Base-by-base conservation (phyloP, 1,139 yeast genomes). In the Hyphopichia khmerensis region DNA sequence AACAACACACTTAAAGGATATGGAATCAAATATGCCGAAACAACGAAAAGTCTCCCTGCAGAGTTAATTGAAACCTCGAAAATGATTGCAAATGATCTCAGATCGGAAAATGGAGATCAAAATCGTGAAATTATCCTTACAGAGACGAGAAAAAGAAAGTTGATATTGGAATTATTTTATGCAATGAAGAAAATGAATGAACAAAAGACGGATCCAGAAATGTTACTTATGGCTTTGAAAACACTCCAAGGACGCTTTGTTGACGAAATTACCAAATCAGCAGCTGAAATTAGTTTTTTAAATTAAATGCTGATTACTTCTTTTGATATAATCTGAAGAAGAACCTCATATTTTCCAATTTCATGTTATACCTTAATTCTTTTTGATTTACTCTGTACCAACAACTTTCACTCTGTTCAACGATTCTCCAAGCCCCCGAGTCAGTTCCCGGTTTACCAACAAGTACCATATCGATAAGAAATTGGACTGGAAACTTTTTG, bases 271-370 rank as follows among this genome's bases (percentile, higher is more conserved):
- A 48, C 36, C 14, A 34, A 33, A 9, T 8, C 29, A 9, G 4
- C n/a, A 9, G 4, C 13, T 15, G 26, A 23, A 32, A 18, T 31
- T 5, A 18, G 26, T 32, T 14, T 29, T 14, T 29, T 29, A 10
- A 29, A 29, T 10, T 14, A 15, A n/a, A 14, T 4, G 4, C 10
- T 14, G 9, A 13, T 13, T 55, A 67, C 50, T 58, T 71, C 63
- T 80, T 81, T 52, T 77, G 68, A 62, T 87, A 89, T 39, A 89
- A 66, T 51, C 96, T 74, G 61, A 83, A 83, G 60, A 89, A 88
- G 59, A 86, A 87, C 46, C 96, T 74, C 96, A 88, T 88, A 59
- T 86, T 88, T 57, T 89, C 96, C 46, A 89, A 64, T 52, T 87
- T 86, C 67, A 87, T 66, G 1, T 84, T 82, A 55, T 87, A 89